Conservation (phyloP, 768 basidiomycete species). For the Suillus ampliporus region DNA sequence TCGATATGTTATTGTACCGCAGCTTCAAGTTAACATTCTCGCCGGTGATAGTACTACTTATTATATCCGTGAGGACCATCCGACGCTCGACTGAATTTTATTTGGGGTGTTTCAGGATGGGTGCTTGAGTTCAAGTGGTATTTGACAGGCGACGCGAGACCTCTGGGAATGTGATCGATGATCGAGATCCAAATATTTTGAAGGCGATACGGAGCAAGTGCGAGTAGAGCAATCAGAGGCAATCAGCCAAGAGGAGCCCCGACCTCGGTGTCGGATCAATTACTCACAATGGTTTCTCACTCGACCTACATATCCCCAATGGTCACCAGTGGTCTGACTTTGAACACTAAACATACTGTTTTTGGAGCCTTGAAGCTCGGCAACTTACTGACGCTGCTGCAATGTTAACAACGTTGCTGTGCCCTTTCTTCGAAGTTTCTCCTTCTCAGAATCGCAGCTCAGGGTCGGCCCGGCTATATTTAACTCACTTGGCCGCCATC, state of each 20-base stretch:
- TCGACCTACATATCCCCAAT: conserved; percentile 5
- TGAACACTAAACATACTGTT: neutral
- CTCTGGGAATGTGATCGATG: conserved; percentile 5
- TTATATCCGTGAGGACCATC: neutral
- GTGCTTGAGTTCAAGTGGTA: neutral
- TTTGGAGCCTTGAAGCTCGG: neutral
- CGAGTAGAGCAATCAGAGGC: neutral
- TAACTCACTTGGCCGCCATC: neutral
- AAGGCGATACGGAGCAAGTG: conserved; percentile 3
- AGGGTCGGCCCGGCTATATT: conserved; percentile 1
- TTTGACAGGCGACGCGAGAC: neutral
- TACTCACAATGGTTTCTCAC: neutral
- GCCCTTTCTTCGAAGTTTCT: neutral
- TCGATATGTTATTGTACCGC: neutral
- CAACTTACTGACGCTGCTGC: conserved; percentile 2
- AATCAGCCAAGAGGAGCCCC: neutral
- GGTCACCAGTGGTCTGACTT: conserved; percentile 4
- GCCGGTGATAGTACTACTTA: neutral
- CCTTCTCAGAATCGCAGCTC: neutral
- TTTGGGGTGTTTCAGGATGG: neutral
- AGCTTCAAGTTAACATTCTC: neutral
- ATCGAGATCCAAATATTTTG: conserved; percentile 1
- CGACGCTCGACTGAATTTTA: conserved; percentile 1
- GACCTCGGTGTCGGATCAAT: conserved; percentile 7
- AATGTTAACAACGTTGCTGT: no score